A percentile compares a stretch with the other conserved stretches of the same genome.
phyloP scores from a whole-genome alignment of 2,329 filamentous ascomycete genomes.

The Penicillium sp. region DNA sequence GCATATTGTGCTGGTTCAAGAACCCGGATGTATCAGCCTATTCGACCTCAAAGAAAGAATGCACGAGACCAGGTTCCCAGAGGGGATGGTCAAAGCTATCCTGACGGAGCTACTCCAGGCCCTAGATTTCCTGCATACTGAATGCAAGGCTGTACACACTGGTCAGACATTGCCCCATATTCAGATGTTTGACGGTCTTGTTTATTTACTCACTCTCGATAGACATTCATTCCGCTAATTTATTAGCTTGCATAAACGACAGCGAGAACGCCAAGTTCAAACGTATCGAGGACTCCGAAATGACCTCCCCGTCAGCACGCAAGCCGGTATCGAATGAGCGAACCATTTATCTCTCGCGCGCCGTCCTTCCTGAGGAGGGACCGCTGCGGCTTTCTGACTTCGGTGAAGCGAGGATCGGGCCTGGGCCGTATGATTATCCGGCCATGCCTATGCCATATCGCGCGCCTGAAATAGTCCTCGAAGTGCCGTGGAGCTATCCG shows the following conservation, averaged over 20 bases:
- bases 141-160: conserved; percentile 28
- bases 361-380: conserved; percentile 26
- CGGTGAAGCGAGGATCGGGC: conserved; percentile 29
- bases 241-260: conserved; percentile 31
- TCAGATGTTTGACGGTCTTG: not conserved
- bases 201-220: not conserved
- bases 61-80: conserved; percentile 17
- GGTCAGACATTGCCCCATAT: conserved; percentile 10
- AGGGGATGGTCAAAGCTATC: conserved; percentile 11
- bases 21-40: conserved; percentile 27
- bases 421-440: conserved; percentile 20
- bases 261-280: conserved; percentile 18
- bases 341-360: conserved; percentile 31
- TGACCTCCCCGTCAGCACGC: conserved; percentile 28
- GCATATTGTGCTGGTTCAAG: conserved; percentile 30
- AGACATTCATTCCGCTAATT: conserved; percentile 35
- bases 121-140: conserved; percentile 31
- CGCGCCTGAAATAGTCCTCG: conserved; percentile 30
- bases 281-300: conserved; percentile 28
- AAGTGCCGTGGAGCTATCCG: conserved; percentile 29
- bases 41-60: conserved; percentile 20
- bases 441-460: conserved; percentile 31
- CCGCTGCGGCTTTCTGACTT: conserved; percentile 30
- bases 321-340: conserved; percentile 35
- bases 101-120: conserved; percentile 22